These are phyloP conservation scores for Scolecobasidium constrictum DNA, from an alignment of 2,329 filamentous ascomycete genomes.

Conservation along the genomic window DNA sequence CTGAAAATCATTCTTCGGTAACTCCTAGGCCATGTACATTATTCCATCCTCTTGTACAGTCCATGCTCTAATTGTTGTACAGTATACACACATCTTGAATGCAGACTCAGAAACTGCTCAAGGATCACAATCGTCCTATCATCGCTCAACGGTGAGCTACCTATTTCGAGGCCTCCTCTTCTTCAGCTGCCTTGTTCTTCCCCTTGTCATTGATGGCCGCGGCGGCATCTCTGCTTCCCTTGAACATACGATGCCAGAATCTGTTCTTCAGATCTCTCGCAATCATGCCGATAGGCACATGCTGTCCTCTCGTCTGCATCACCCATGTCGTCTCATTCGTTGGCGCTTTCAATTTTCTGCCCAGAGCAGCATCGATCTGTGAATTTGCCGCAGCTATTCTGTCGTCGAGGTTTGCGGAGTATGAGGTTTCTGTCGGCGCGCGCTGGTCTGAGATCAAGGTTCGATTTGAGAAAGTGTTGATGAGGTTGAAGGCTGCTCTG, in stretches of 20 bases:
- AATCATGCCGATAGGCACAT: neutral
- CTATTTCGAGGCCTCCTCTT: too few species aligned
- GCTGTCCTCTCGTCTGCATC: neutral
- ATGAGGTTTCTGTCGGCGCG: neutral
- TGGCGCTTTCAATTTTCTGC: neutral
- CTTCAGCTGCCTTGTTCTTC: too few species aligned
- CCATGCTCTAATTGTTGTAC: too few species aligned
- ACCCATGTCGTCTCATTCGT: neutral
- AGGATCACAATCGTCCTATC: too few species aligned
- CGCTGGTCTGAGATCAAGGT: neutral
- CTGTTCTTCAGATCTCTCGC: neutral
- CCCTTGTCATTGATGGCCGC: neutral
- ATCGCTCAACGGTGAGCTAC: too few species aligned
- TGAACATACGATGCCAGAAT: slow-evolving; percentile 1
- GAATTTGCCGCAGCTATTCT: neutral
- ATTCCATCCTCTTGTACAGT: too few species aligned
- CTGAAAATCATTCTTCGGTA: too few species aligned
- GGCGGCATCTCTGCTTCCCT: neutral
- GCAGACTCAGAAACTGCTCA: too few species aligned
- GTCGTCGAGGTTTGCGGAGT: neutral
- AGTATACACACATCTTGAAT: too few species aligned
- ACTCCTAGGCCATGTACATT: too few species aligned
- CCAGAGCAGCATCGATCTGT: neutral
- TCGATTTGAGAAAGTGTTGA: neutral
- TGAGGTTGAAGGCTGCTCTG: neutral